Evolutionary conservation across 2,329 filamentous ascomycete genomes (phyloP).

Genomic region (Colletotrichum gigasporum): DNA sequence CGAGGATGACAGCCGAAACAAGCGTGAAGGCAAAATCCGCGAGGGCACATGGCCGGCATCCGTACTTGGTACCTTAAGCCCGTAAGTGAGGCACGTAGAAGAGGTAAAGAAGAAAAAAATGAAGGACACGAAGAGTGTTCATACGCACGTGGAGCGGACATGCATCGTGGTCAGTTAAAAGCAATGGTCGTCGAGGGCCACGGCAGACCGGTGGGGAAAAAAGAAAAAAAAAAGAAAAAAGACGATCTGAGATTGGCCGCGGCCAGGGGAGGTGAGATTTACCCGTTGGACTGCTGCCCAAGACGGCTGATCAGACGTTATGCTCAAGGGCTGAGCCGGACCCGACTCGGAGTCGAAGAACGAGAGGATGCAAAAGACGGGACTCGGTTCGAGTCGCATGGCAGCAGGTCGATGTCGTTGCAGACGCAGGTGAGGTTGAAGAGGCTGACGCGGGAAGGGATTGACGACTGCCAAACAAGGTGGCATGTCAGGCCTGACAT

Average conservation of each 20-base stretch:
- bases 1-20: slow-evolving; percentile 6
- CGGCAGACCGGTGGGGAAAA: background rate
- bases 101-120: background rate
- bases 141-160: background rate
- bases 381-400: background rate
- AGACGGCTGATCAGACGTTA: too few species aligned
- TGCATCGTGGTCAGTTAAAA: slow-evolving; percentile 1
- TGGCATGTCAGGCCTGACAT: slow-evolving; percentile 28
- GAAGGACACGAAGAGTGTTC: background rate
- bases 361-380: background rate
- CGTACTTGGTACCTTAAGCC: background rate
- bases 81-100: background rate
- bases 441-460: slow-evolving; percentile 22
- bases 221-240: slow-evolving; percentile 7
- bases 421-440: slow-evolving; percentile 14
- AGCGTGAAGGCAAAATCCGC: background rate
- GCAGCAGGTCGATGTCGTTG: background rate
- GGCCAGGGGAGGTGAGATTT: background rate
- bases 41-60: background rate
- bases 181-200: background rate
- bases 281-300: too few species aligned
- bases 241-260: slow-evolving; percentile 2
- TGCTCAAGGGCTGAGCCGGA: too few species aligned
- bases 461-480: slow-evolving; percentile 7
- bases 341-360: background rate